Base-by-base conservation (phyloP, 2,329 filamentous ascomycete genomes). In the Xylaria hypoxylon region DNA sequence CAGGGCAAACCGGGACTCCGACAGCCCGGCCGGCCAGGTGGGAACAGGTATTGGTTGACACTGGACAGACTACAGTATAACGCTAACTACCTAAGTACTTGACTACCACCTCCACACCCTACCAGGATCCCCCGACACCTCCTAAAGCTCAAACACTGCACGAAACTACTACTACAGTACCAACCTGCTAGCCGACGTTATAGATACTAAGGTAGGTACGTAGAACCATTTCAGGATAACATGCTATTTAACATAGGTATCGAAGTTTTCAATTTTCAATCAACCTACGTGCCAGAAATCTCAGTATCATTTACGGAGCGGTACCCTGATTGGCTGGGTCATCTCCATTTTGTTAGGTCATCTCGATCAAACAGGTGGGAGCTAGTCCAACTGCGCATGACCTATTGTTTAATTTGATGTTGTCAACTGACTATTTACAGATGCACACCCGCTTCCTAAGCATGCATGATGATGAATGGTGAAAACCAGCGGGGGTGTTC, bases 371-470 rank as follows among this genome's bases (percentile, higher is more conserved):
- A 55, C 31, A 44, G 59, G 53, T 58, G 58, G 67, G 51, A 61
- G 65, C 58, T 61, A 60, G 22, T 45, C 28, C 42, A 10, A 3
- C 31, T 22, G 44, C 68, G 52, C 68, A 66, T 68, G 68, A 70
- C 62, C 68, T 64, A 55, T 45, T 42, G 48, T 59, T 64, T 64
- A 44, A 67, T 64, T 57, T 56, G 52, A 59, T 59, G 47, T 62
- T 55, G 44, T 68, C 63, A 68, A 67, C 63, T 66, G 67, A 69
- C 67, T 56, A 31, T 52, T 24, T 50, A 52, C 26, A 45, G 13
- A 52, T 58, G 38, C 35, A 50, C 35, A 19, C 35, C 62, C 38
- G 33, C 15, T 35, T 35, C 38, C 31, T 35, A 40, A 11, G 28
- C 52, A 52, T 44, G 45, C 52, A 53, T 48, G 33, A 44, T 17